Base-by-base conservation (phyloP, 306 rosid genomes). In the Gastrolobium villosum region DNA sequence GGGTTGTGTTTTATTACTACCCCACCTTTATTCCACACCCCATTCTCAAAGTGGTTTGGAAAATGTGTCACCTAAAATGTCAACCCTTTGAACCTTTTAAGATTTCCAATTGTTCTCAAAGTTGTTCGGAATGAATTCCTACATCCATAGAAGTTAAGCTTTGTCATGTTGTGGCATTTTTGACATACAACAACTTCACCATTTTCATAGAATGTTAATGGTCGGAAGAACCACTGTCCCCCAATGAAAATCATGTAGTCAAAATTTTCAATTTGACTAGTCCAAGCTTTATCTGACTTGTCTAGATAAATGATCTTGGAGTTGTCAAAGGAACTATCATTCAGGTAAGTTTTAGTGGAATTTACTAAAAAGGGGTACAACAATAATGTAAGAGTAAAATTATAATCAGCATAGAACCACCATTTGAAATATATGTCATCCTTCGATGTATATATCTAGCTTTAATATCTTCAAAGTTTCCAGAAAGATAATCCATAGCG, bases 191-290 rank as follows among this genome's bases (percentile, higher is more conserved):
- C 76, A 13, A 86, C 54, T 1, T 8, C 54, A 14, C 80, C 86
- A 0, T 90, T 90, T 60, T 93, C 90, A 11, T 88, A 77, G 80
- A 83, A 79, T 15, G 88, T 67, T 4, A 82, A 52, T 1, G 94
- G 93, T 53, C 96, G 84, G 44, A 89, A 95, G 84, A 95, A 95
- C 99, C 99, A 95, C 6, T 92, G 97, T 53, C 98, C 99, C 0
- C 84, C 84, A 2, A 96, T 91, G 87, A 95, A 62, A 35, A 95
- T 75, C 11, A 95, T 93, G 6, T 87, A 93, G 79, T 95, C 92
- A 0, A 87, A 93, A 3, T 43, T 53, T 55, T 79, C 76, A 2
- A 95, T 79, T 9, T 79, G 80, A 1, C 60, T 44, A 3, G 76
- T 44, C 99, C 98, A 93, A 2, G 78, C 76, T 52, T 76, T n/a